Evolutionary conservation across 2,329 filamentous ascomycete species (phyloP).

Genomic region (Xylariomycetidae sp.): DNA sequence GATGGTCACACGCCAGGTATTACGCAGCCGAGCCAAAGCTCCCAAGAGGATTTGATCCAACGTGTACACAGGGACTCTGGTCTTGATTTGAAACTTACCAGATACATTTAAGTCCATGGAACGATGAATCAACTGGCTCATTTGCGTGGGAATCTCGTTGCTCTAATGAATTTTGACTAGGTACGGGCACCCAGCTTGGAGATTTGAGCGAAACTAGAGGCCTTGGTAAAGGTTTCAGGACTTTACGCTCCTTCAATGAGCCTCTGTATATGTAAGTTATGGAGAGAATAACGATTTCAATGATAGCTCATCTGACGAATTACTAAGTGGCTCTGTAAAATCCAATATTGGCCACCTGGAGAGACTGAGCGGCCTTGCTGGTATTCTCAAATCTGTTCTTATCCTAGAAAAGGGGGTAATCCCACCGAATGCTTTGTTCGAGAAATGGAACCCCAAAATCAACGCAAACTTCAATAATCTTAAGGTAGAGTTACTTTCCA

Average conservation of each 20-base stretch:
- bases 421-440: constrained; percentile 6
- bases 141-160: not conserved
- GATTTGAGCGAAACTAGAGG: constrained; percentile 15
- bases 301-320: no score
- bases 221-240: constrained; percentile 7
- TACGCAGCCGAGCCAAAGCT: no score
- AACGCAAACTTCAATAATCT: not conserved
- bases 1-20: no score
- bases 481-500: not conserved
- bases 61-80: no score
- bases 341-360: constrained; percentile 26
- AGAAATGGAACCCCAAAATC: constrained; percentile 6
- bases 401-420: constrained; percentile 14
- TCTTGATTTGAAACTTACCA: no score
- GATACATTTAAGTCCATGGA: no score
- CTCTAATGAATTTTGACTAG: not conserved
- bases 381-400: constrained; percentile 36
- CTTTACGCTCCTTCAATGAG: not conserved
- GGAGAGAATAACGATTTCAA: constrained; percentile 4
- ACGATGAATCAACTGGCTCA: no score
- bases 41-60: no score
- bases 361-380: constrained; percentile 33
- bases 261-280: not conserved
- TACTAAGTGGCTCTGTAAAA: constrained; percentile 14
- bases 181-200: constrained; percentile 15